These are phyloP conservation scores for Zymoseptoria tritici DNA, from an alignment of 2,329 filamentous ascomycete genomes.

Conservation along the genomic window DNA sequence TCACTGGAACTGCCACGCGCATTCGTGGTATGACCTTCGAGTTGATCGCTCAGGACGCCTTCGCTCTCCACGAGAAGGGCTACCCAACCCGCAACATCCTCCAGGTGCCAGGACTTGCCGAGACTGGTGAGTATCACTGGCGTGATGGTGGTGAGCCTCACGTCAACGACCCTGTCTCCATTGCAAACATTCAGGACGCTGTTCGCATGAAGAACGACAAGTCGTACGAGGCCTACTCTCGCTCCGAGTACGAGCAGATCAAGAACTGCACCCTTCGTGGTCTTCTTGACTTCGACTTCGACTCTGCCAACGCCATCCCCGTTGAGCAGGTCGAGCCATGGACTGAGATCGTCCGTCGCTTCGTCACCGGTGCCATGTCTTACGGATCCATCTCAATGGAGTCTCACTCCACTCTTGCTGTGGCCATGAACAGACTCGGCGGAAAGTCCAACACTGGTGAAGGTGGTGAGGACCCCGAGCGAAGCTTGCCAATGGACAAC, in stretches of 20 bases:
- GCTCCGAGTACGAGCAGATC: conserved; percentile 89
- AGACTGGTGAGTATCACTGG: conserved; percentile 98
- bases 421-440: conserved; percentile 93
- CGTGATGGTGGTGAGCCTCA: conserved; percentile 92
- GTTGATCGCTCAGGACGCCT: conserved; percentile 85
- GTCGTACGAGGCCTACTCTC: conserved; percentile 93
- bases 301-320: conserved; percentile 73
- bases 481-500: conserved; percentile 77
- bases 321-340: conserved; percentile 97
- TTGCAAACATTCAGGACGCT: conserved; percentile 95
- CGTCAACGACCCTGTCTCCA: conserved; percentile 88
- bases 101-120: conserved; percentile 69
- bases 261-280: conserved; percentile 93
- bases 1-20: conserved; percentile 86
- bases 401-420: conserved; percentile 87
- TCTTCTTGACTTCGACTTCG: conserved; percentile 92
- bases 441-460: conserved; percentile 98
- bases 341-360: conserved; percentile 94
- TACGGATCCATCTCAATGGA: conserved; percentile 99
- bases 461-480: conserved; percentile 90
- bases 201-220: conserved; percentile 97
- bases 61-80: conserved; percentile 89
- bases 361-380: conserved; percentile 96
- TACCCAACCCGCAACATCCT: conserved; percentile 75
- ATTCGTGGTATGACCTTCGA: conserved; percentile 93